These are phyloP conservation scores for Fusarium graminum DNA, from an alignment of 2,329 filamentous ascomycete genomes.

Conservation along the genomic window DNA sequence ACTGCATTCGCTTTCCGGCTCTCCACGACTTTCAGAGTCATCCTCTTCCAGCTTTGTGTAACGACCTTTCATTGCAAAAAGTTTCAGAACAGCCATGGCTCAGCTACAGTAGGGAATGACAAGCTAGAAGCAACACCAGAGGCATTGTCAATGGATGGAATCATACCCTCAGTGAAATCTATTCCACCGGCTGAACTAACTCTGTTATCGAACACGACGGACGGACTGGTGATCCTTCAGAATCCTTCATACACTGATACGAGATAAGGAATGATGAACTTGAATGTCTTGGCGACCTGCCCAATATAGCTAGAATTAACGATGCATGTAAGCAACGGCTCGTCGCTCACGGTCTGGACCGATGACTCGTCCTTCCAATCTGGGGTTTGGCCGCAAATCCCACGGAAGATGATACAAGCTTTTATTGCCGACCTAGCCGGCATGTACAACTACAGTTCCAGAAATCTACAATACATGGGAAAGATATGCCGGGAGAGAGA, in stretches of 20 bases:
- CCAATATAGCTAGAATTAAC: neutral
- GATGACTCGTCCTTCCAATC: neutral
- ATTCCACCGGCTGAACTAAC: neutral
- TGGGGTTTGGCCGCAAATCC: neutral
- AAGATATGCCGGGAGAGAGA: neutral
- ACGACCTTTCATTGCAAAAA: neutral
- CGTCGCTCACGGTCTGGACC: neutral
- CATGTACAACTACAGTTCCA: neutral
- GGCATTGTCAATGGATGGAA: neutral
- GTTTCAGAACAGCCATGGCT: neutral
- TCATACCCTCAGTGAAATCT: neutral
- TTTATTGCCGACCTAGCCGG: conserved; percentile 6
- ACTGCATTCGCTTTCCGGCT: neutral
- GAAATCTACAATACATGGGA: neutral
- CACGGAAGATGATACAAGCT: neutral
- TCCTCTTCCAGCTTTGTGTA: neutral
- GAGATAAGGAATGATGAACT: neutral
- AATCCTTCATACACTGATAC: neutral
- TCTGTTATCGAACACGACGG: neutral
- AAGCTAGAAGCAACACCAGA: neutral
- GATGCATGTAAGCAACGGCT: conserved; percentile 1
- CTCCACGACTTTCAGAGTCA: neutral
- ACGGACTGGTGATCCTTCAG: neutral
- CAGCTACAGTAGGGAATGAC: neutral
- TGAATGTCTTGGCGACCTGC: neutral